Conservation (phyloP, 495 filamentous ascomycete genomes). For the Pyrenopolyporus hunteri region DNA sequence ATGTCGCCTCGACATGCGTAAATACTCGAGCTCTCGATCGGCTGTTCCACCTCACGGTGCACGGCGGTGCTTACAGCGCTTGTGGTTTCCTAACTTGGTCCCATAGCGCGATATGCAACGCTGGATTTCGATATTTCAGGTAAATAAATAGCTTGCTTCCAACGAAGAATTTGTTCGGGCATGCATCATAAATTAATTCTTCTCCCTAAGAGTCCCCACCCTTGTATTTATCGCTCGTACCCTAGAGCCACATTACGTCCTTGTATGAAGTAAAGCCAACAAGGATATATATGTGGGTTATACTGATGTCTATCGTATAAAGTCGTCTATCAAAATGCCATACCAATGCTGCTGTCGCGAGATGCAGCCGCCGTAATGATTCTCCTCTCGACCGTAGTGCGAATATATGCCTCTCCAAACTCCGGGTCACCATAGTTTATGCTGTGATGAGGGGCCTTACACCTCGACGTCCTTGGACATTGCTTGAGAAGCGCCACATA, state of each 20-base stretch:
- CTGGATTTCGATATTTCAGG: background rate
- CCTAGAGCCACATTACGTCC: conserved; percentile 2
- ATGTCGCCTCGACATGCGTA: background rate
- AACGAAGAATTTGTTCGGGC: background rate
- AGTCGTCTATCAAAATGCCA: conserved; percentile 5
- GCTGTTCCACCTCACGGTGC: background rate
- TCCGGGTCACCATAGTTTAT: conserved; percentile 24
- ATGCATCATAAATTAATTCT: background rate
- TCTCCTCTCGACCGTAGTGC: conserved; percentile 16
- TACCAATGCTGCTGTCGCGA: conserved; percentile 11
- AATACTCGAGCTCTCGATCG: background rate
- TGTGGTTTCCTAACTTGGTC: background rate
- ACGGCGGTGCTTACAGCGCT: background rate
- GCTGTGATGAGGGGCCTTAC: conserved; percentile 7
- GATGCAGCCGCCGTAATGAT: conserved; percentile 5
- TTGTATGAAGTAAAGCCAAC: background rate
- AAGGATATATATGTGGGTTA: conserved; percentile 5
- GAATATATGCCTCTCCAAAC: conserved; percentile 28
- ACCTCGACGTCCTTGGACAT: conserved; percentile 28
- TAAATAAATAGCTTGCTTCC: background rate
- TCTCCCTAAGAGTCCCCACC: background rate
- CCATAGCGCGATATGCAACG: background rate
- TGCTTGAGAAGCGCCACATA: conserved; percentile 49
- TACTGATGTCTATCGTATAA: background rate
- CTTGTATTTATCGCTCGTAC: background rate